A percentile compares a stretch with the other conserved stretches of the same genome.
Conservation (phyloP, 2,329 filamentous ascomycete species). For the Sporothrix phasma region DNA sequence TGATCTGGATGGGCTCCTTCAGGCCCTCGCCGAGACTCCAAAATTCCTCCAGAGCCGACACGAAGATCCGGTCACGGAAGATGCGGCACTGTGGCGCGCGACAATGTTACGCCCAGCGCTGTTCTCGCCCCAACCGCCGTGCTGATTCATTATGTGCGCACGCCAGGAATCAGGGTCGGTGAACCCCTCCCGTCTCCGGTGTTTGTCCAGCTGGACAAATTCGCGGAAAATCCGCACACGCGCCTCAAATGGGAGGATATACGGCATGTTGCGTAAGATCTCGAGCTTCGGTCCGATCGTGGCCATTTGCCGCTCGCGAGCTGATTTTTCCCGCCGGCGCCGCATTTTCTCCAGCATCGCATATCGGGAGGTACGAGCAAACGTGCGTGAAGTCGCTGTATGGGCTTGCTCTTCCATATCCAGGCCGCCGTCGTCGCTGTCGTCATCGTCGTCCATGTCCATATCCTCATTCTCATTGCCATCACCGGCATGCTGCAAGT, state of each 20-base stretch:
- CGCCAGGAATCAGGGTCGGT: conserved; percentile 70
- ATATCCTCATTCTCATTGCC: conserved; percentile 38
- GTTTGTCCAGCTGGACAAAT: conserved; percentile 78
- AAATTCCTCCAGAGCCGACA: conserved; percentile 77
- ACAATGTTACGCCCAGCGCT: conserved; percentile 30
- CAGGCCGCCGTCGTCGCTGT: conserved; percentile 26
- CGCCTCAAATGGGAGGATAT: conserved; percentile 87
- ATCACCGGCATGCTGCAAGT: conserved; percentile 53
- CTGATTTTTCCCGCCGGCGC: conserved; percentile 54
- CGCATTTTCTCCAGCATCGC: conserved; percentile 54
- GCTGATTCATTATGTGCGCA: conserved; percentile 41
- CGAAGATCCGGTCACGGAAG: conserved; percentile 66
- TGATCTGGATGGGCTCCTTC: conserved; percentile 94
- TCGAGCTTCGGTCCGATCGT: conserved; percentile 78
- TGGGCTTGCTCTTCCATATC: conserved; percentile 21
- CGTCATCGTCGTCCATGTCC: conserved; percentile 31
- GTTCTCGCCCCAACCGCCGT: conserved; percentile 21
- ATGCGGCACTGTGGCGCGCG: conserved; percentile 64
- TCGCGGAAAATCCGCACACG: conserved; percentile 87
- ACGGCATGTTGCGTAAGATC: conserved; percentile 91
- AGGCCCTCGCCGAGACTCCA: conserved; percentile 70
- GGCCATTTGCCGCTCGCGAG: conserved; percentile 62
- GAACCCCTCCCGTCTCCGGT: conserved; percentile 55
- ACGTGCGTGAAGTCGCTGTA: conserved; percentile 33
- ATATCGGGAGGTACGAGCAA: conserved; percentile 51